Conservation (phyloP, 78 protist species). For the Emiliania huxleyi region DNA sequence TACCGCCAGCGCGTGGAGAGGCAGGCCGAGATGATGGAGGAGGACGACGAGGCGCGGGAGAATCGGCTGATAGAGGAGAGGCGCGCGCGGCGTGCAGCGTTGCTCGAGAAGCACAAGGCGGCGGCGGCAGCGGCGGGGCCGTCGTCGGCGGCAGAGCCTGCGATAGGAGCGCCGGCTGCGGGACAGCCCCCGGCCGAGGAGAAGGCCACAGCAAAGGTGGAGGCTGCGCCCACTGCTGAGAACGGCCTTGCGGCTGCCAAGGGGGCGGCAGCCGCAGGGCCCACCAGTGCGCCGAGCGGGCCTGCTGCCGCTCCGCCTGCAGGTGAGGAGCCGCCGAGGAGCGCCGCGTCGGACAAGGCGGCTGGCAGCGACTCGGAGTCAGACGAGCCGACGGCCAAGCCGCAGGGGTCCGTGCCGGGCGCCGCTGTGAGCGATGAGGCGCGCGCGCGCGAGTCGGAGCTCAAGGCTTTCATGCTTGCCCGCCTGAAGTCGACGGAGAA, state of each 20-base stretch:
- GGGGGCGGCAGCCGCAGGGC: background rate
- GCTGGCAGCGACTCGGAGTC: background rate
- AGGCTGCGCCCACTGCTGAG: background rate
- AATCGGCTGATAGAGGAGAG: background rate
- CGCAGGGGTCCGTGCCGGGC: background rate
- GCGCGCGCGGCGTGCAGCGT: background rate
- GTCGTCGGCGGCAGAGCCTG: background rate
- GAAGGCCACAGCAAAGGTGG: background rate
- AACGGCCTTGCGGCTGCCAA: background rate
- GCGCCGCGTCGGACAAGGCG: background rate
- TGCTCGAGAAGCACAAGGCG: background rate
- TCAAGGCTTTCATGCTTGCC: background rate
- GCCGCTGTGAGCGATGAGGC: background rate
- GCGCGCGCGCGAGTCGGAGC: background rate
- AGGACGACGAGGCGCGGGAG: background rate
- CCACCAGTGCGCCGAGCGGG: background rate
- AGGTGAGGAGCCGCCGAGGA: background rate
- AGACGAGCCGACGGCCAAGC: background rate
- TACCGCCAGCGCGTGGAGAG: background rate
- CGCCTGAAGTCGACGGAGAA: background rate
- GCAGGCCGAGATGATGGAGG: background rate
- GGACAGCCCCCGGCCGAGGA: background rate
- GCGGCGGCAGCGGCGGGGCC: background rate
- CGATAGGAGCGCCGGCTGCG: background rate
- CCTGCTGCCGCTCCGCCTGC: background rate